phyloP scores from a whole-genome alignment of 2,329 filamentous ascomycete species.

The Aspergillus sp. region DNA sequence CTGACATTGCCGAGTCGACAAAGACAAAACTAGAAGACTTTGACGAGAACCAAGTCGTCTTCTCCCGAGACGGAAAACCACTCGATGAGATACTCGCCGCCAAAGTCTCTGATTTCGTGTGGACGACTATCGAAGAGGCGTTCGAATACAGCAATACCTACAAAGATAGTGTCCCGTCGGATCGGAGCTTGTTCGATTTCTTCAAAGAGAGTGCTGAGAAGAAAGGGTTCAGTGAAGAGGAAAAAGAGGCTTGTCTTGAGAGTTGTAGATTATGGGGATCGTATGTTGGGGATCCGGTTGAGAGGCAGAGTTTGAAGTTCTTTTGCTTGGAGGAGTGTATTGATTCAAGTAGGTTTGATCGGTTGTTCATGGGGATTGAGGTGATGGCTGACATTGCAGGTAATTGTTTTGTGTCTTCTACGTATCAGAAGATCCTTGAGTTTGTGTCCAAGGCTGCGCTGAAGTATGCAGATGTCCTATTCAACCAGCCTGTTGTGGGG shows the following conservation, averaged over 20 bases:
- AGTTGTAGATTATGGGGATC: conserved; percentile 57
- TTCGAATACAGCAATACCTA: conserved; percentile 54
- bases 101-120: conserved; percentile 42
- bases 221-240: conserved; percentile 30
- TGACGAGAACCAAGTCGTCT: conserved; percentile 45
- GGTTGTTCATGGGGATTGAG: not conserved
- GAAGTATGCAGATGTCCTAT: conserved; percentile 43
- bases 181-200: conserved; percentile 52
- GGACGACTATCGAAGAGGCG: conserved; percentile 53
- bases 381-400: conserved; percentile 28
- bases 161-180: conserved; percentile 43
- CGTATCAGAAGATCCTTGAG: conserved; percentile 52
- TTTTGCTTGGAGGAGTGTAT: conserved; percentile 62
- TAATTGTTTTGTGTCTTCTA: conserved; percentile 57
- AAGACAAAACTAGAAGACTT: conserved; percentile 46
- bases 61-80: conserved; percentile 41
- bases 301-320: conserved; percentile 56
- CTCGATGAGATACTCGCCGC: conserved; percentile 29
- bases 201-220: conserved; percentile 46
- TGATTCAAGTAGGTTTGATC: conserved; percentile 45
- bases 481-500: conserved; percentile 39
- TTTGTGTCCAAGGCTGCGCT: conserved; percentile 45
- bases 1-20: conserved; percentile 49
- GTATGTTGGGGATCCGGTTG: conserved; percentile 56
- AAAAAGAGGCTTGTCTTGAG: conserved; percentile 45